Evolutionary conservation across 169 alveolate species (phyloP).

Genomic region (Theileria annulata): DNA sequence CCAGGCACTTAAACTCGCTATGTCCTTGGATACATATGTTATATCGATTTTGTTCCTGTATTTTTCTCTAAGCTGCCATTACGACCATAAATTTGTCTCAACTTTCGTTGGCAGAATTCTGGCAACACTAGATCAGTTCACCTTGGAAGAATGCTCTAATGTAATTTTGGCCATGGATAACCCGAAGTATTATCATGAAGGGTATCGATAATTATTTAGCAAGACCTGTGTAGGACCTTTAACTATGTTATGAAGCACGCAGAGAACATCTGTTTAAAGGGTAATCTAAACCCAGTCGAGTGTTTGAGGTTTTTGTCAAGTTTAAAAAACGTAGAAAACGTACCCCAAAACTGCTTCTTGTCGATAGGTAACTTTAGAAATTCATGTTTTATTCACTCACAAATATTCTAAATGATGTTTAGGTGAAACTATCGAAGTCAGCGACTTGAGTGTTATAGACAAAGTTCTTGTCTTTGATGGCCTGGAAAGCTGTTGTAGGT

Average conservation of each 20-base stretch:
- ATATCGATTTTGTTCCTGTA: constrained; percentile 69
- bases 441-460: constrained; percentile 39
- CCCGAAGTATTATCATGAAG: constrained; percentile 34
- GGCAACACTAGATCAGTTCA: constrained; percentile 48
- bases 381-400: background rate
- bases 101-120: constrained; percentile 57
- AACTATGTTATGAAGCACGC: constrained; percentile 49
- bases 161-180: constrained; percentile 63
- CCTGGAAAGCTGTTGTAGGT: constrained; percentile 29
- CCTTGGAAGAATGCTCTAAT: constrained; percentile 49
- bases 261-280: constrained; percentile 39
- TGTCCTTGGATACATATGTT: constrained; percentile 67
- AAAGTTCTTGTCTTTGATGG: constrained; percentile 32
- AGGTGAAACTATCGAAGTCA: constrained; percentile 58
- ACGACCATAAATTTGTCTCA: constrained; percentile 66
- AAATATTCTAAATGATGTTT: background rate
- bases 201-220: constrained; percentile 3
- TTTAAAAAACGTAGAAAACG: constrained; percentile 2
- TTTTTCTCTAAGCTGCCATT: constrained; percentile 58
- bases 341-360: constrained; percentile 30
- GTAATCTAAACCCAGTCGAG: constrained; percentile 22
- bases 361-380: constrained; percentile 36
- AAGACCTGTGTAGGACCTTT: constrained; percentile 18
- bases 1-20: constrained; percentile 66
- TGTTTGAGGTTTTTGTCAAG: constrained; percentile 39